phyloP scores from a whole-genome alignment of 2,329 filamentous ascomycete species.

The Aspergillus viridinutans region DNA sequence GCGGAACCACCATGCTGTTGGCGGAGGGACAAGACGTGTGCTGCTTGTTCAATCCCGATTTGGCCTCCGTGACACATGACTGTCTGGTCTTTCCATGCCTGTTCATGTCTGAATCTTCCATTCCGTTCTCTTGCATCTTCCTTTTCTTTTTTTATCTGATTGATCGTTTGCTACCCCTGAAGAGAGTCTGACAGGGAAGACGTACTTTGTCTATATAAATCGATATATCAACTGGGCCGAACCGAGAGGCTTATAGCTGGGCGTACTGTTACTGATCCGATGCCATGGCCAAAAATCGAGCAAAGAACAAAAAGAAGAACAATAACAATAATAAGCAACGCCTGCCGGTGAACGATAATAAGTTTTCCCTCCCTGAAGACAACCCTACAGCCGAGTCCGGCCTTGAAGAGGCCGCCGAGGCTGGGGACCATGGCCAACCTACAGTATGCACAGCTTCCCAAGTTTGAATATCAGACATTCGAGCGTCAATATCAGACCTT shows the following conservation, averaged over 20 bases:
- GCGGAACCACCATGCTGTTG: conserved; percentile 23
- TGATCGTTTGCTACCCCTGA: conserved; percentile 9
- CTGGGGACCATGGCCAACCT: conserved; percentile 33
- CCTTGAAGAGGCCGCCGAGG: conserved; percentile 27
- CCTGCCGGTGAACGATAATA: conserved; percentile 24
- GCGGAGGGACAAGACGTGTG: conserved; percentile 26
- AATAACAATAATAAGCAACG: conserved; percentile 25
- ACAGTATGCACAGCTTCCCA: conserved; percentile 43
- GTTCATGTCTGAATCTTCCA: conserved; percentile 16
- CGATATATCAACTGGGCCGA: conserved; percentile 16
- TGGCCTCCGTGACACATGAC: conserved; percentile 26
- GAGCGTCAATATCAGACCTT: conserved; percentile 43
- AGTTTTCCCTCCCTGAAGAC: conserved; percentile 19
- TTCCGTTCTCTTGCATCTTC: conserved; percentile 17
- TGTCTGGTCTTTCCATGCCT: conserved; percentile 21
- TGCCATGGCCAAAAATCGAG: conserved; percentile 33
- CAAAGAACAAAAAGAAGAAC: conserved; percentile 36
- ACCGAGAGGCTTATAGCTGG: conserved; percentile 12
- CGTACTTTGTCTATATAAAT: conserved; percentile 24
- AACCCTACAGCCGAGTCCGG: conserved; percentile 18
- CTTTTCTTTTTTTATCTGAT: conserved; percentile 9
- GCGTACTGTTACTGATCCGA: conserved; percentile 30
- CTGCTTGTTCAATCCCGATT: conserved; percentile 21
- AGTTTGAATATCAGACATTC: conserved; percentile 41
- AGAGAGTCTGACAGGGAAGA: conserved; percentile 20